phyloP scores from a whole-genome alignment of 495 filamentous ascomycete genomes.

The Hyphodiscus hymeniophilus region DNA sequence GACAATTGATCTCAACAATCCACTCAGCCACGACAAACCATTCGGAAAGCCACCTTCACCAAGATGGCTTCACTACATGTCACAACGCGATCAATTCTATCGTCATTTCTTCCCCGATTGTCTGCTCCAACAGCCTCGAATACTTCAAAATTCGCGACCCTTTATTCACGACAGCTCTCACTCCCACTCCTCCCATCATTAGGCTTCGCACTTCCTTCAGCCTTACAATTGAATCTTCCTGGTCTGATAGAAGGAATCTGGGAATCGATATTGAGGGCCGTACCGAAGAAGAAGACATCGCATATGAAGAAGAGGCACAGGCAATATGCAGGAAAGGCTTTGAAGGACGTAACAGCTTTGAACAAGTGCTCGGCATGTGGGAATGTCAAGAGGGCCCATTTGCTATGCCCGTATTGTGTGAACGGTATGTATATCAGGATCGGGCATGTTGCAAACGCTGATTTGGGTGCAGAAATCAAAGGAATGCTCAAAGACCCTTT shows the following conservation, averaged over 20 bases:
- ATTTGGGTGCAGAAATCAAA: conserved; percentile 25
- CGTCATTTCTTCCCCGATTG: conserved; percentile 32
- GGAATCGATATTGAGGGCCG: conserved; percentile 85
- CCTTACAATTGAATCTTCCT: conserved; percentile 45
- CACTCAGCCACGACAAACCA: not conserved
- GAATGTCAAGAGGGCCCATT: conserved; percentile 75
- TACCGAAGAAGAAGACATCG: conserved; percentile 98
- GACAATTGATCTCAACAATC: not conserved
- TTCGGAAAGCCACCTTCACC: not conserved
- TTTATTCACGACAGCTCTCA: conserved; percentile 32
- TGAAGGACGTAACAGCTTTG: conserved; percentile 80
- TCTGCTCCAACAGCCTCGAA: conserved; percentile 29
- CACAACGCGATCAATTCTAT: conserved; percentile 26
- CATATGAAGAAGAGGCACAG: conserved; percentile 91
- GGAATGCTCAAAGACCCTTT: conserved; percentile 25
- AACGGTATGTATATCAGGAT: conserved; percentile 33
- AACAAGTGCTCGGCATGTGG: conserved; percentile 87
- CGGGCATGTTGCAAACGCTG: not conserved
- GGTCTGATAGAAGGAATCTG: conserved; percentile 67
- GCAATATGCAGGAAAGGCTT: conserved; percentile 86
- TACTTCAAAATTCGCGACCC: conserved; percentile 29
- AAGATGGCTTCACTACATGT: conserved; percentile 38
- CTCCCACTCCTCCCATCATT: conserved; percentile 39
- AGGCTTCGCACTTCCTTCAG: conserved; percentile 41
- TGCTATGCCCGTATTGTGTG: conserved; percentile 80